Percentiles rank a stretch among this genome's conserved stretches.
These are phyloP conservation scores for Trebouxiophyceae sp. DNA, from an alignment of 163 green algal genomes.

Conservation along the genomic window DNA sequence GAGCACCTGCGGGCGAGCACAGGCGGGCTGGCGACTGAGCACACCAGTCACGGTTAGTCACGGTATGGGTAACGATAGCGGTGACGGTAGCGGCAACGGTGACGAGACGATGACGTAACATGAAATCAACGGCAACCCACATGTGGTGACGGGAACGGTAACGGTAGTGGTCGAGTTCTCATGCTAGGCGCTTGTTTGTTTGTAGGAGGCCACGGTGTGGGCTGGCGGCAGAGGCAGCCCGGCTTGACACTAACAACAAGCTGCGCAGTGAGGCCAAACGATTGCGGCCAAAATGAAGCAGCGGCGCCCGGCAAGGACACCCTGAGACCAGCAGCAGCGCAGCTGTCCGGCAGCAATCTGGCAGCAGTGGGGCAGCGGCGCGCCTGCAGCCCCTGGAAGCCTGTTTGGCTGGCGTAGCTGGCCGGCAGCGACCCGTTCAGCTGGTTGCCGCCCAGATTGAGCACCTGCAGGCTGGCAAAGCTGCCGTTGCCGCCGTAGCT, in stretches of 20 bases:
- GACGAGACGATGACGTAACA: too few relatives aligned
- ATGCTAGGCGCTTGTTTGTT: too few relatives aligned
- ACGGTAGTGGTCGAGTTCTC: too few relatives aligned
- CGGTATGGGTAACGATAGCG: too few relatives aligned
- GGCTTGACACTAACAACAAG: too few relatives aligned
- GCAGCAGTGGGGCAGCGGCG: background rate
- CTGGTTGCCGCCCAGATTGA: background rate
- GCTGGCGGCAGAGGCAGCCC: background rate
- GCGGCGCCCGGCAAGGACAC: too few relatives aligned
- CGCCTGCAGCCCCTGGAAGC: background rate
- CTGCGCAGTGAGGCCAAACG: too few relatives aligned
- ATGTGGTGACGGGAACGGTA: background rate
- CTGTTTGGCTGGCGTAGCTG: background rate
- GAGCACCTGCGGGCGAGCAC: background rate
- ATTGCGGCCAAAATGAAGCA: too few relatives aligned
- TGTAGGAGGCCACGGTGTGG: background rate
- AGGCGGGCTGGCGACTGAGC: background rate
- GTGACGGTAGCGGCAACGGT: too few relatives aligned
- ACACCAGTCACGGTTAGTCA: too few relatives aligned
- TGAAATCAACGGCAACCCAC: background rate
- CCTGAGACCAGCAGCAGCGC: too few relatives aligned
- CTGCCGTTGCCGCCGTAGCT: background rate
- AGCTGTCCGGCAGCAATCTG: too few relatives aligned
- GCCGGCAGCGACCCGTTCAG: background rate
- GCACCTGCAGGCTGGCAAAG: background rate